These are phyloP conservation scores for Calonectria multiphialidica DNA, from an alignment of 2,329 filamentous ascomycete genomes.

Conservation along the genomic window DNA sequence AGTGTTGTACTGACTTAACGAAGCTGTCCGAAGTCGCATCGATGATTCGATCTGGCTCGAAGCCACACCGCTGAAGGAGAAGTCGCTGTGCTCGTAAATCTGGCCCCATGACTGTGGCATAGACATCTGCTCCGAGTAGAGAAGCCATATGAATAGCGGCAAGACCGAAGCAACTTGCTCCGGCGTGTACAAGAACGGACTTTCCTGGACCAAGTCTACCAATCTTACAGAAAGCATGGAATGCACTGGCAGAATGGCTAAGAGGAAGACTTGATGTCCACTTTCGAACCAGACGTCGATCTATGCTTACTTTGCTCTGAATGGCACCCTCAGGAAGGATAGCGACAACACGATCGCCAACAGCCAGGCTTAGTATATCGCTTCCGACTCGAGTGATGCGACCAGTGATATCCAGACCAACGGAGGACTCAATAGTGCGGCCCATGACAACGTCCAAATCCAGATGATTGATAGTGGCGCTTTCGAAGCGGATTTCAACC, in stretches of 20 bases:
- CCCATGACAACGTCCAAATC: slow-evolving; percentile 54
- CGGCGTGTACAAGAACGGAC: slow-evolving; percentile 58
- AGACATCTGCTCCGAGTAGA: slow-evolving; percentile 53
- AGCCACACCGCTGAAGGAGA: slow-evolving; percentile 48
- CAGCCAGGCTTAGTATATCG: slow-evolving; percentile 45
- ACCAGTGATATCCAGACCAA: slow-evolving; percentile 59
- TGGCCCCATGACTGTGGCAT: slow-evolving; percentile 53
- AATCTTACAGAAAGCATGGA: slow-evolving; percentile 54
- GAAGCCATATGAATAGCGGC: slow-evolving; percentile 57
- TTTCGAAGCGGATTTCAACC: slow-evolving; percentile 55
- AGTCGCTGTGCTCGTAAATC: slow-evolving; percentile 49
- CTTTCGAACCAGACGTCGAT: slow-evolving; percentile 52
- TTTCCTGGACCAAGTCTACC: slow-evolving; percentile 44
- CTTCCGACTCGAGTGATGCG: slow-evolving; percentile 50
- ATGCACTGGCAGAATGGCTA: slow-evolving; percentile 55
- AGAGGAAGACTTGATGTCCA: slow-evolving; percentile 47
- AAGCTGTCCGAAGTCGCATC: slow-evolving; percentile 50
- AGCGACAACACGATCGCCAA: slow-evolving; percentile 58
- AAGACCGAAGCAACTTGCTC: slow-evolving; percentile 57
- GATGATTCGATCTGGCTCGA: slow-evolving; percentile 54
- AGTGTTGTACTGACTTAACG: slow-evolving; percentile 45
- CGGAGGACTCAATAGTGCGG: slow-evolving; percentile 40
- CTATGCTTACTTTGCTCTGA: slow-evolving; percentile 48
- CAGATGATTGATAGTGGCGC: slow-evolving; percentile 48
- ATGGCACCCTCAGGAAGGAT: slow-evolving; percentile 51